Base-by-base conservation (phyloP, 2,329 filamentous ascomycete genomes). In the Thelonectria discophora region DNA sequence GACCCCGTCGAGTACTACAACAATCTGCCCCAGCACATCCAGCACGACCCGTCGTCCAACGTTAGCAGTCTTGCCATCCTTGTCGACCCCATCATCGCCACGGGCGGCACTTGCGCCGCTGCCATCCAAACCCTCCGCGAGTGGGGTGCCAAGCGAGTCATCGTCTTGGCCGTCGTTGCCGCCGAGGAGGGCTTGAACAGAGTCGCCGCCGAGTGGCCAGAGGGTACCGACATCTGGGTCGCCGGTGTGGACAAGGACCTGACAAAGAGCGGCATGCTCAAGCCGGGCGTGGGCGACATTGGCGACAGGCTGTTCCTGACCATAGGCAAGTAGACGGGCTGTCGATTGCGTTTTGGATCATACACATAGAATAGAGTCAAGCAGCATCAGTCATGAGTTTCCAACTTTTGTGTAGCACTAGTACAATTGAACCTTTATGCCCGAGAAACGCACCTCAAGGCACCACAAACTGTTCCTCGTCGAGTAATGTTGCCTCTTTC, bases 1-100 rank as follows among this genome's bases (percentile, higher is more conserved):
- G 88, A 93, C 72, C 93, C 94, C 3, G 94, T 97, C 60, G 94
- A 97, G 79, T 97, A 97, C 85, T 97, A 97, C 86, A 97, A 97
- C 83, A 97, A 97, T 78, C 88, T 97, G 18, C 93, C 93, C 37
- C 90, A 92, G 78, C 90, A 92, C 79, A 75, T 82, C 40, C 73
- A 81, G 70, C 57, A 74, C 51, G 67, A 77, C 30, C 63, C 73
- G 46, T 68, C 75, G 40, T 72, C 78, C 34, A 74, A 52, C 51
- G 72, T 79, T 45, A 79, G 79, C 46, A 82, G 76, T 61, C 82
- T 97, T 12, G 93, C 93, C 61, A 91, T 97, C 73, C 82, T 97
- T 56, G 86, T 97, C 49, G 94, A 98, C 74, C 95, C 94, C 3
- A 87, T 98, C 69, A 96, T 98, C 73, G 95, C 94, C 1, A 98